Evolutionary conservation across 306 rosid species (phyloP), one percentile per base, ranked within the genome.

Genomic region (Potentilla sterilis): DNA sequence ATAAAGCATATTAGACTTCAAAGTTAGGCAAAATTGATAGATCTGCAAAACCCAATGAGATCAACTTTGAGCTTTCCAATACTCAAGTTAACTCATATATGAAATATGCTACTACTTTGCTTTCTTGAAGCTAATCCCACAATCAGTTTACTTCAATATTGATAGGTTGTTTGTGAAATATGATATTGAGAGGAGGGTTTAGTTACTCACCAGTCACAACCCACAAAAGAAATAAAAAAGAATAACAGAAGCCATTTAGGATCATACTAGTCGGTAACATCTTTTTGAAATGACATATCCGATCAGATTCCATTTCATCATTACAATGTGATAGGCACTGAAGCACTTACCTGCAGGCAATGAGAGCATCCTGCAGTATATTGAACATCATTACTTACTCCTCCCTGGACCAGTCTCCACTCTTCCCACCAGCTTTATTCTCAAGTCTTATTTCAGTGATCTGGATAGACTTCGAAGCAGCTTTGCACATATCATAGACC

Each of bases 401-500:
- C 75, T 66, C 81, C 87, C 90, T 82, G 13, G 72, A 86, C 93
- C 92, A 90, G 38, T 89, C 88, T 55, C 98, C 98, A 78, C 93
- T 92, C 85, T 90, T 95, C 77, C 97, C 98, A 64, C 98, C 98
- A 67, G 88, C 78, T 84, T 95, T 95, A 70, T 78, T 76, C 83
- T 84, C 76, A 2, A 95, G 94, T 65, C 87, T 83, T 63, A 88
- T 78, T 78, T 88, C 89, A 22, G 96, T 89, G 57, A 92, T 89
- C 55, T 59, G 77, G 69, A 95, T 89, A 72, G 79, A 88, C 67
- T 95, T 92, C 4, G 97, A 89, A 76, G 97, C 96, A 75, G 96
- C 97, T 80, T 95, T 95, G 76, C 98, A 95, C 98, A 92, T 92
- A 77, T 95, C 97, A 75, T 92, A 90, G 11, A 92, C 91, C 3